Evolutionary conservation across 2,329 filamentous ascomycete genomes (phyloP).

Genomic region (Beauveria medogensis): DNA sequence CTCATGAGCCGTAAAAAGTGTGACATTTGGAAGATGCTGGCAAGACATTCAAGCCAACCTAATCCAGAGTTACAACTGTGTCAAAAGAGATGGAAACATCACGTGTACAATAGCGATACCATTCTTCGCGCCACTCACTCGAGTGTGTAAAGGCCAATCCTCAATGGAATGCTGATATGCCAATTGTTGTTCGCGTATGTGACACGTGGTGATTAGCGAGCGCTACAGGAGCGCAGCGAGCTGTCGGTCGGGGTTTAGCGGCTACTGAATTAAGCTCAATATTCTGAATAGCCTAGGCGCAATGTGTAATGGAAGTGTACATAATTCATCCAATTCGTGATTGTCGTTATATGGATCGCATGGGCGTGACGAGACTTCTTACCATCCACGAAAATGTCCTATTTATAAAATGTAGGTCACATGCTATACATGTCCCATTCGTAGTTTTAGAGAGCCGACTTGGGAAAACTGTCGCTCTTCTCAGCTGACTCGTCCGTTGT

Average conservation of each 20-base stretch:
- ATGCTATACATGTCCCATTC: neutral
- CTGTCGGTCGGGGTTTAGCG: neutral
- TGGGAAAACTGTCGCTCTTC: neutral
- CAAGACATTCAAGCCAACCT: slow-evolving; percentile 40
- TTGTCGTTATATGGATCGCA: too few species aligned
- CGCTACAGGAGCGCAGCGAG: neutral
- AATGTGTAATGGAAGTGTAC: neutral
- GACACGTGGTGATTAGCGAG: neutral
- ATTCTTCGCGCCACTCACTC: neutral
- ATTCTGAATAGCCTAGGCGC: neutral
- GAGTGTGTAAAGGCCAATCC: slow-evolving; percentile 3
- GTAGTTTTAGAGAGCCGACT: neutral
- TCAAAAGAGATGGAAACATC: slow-evolving; percentile 7
- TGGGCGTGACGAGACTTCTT: neutral
- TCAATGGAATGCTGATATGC: neutral
- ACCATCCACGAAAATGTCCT: neutral
- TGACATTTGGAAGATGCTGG: slow-evolving; percentile 12
- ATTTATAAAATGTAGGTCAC: too few species aligned
- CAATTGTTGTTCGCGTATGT: neutral
- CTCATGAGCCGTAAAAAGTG: neutral
- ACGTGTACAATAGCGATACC: slow-evolving; percentile 16
- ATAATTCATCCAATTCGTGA: too few species aligned
- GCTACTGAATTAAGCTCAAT: too few species aligned
- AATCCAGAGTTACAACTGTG: slow-evolving; percentile 26
- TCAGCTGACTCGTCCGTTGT: neutral